phyloP scores from a whole-genome alignment of 495 filamentous ascomycete species.

The Baudoinia panamericana region DNA sequence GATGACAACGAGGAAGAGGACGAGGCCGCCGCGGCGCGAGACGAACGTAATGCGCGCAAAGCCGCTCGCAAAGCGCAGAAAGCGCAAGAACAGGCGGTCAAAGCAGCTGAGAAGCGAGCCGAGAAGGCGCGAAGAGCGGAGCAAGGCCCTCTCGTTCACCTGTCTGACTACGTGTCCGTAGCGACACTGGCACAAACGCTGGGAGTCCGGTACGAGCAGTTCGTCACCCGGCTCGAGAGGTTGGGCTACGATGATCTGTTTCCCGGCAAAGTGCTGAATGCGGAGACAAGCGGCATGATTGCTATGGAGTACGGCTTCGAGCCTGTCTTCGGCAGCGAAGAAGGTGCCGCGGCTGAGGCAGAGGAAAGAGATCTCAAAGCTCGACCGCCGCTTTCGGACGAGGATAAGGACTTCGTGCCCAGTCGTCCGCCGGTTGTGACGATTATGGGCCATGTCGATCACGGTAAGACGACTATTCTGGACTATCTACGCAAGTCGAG shows the following conservation, averaged over 20 bases:
- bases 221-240: constrained; percentile 58
- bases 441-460: constrained; percentile 99
- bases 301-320: constrained; percentile 90
- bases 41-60: constrained; percentile 10
- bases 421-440: constrained; percentile 85
- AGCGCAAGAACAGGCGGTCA: constrained; percentile 34
- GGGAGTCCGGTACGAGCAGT: constrained; percentile 55
- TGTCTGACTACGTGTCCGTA: constrained; percentile 87
- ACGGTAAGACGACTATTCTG: constrained; percentile 93
- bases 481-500: constrained; percentile 91
- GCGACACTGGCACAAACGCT: constrained; percentile 69
- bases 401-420: constrained; percentile 59
- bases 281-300: constrained; percentile 80
- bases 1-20: constrained; percentile 18
- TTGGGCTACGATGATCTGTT: constrained; percentile 75
- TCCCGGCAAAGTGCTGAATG: constrained; percentile 70
- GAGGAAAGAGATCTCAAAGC: constrained; percentile 56
- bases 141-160: constrained; percentile 45
- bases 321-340: constrained; percentile 45
- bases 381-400: constrained; percentile 43
- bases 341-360: constrained; percentile 34
- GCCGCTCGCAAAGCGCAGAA: constrained; percentile 11
- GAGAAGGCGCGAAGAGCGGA: constrained; percentile 25
- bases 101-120: constrained; percentile 28
- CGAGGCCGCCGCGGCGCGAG: constrained; percentile 4